phyloP scores from a whole-genome alignment of 2,329 filamentous ascomycete species.

The Trichoderma brevicompactum region DNA sequence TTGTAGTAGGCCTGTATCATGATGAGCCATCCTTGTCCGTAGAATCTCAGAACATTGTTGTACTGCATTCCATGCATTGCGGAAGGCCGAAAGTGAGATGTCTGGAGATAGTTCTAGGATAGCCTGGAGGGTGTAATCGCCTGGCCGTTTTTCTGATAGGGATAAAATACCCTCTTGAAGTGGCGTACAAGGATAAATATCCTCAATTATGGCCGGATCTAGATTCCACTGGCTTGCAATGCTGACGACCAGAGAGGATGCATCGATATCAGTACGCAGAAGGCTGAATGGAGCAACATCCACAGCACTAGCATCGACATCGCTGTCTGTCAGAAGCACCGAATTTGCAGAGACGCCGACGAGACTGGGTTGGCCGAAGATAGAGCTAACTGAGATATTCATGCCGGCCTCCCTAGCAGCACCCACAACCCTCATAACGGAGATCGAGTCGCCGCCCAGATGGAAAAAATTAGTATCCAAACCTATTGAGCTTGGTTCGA shows the following conservation, averaged over 20 bases:
- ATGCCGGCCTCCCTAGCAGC: constrained; percentile 37
- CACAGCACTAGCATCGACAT: too few species aligned
- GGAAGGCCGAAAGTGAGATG: too few species aligned
- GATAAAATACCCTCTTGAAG: constrained; percentile 6
- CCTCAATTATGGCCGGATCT: neutral
- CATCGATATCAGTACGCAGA: neutral
- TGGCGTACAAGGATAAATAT: constrained; percentile 7
- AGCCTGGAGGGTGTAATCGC: too few species aligned
- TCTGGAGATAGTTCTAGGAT: too few species aligned
- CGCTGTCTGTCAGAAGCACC: too few species aligned
- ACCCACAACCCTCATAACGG: constrained; percentile 50
- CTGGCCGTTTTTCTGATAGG: neutral
- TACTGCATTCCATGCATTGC: too few species aligned
- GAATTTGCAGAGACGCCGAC: too few species aligned
- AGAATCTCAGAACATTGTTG: too few species aligned
- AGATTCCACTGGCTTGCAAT: neutral
- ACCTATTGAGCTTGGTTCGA: neutral
- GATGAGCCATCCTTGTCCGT: too few species aligned
- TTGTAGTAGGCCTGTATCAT: too few species aligned
- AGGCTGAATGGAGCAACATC: neutral
- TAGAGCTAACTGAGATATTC: constrained; percentile 1
- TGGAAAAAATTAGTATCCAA: constrained; percentile 43
- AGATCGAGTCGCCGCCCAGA: constrained; percentile 50
- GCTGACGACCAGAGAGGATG: too few species aligned
- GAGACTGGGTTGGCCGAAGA: neutral